phyloP scores from a whole-genome alignment of 768 basidiomycete species.

The Hypholoma sublateritium region DNA sequence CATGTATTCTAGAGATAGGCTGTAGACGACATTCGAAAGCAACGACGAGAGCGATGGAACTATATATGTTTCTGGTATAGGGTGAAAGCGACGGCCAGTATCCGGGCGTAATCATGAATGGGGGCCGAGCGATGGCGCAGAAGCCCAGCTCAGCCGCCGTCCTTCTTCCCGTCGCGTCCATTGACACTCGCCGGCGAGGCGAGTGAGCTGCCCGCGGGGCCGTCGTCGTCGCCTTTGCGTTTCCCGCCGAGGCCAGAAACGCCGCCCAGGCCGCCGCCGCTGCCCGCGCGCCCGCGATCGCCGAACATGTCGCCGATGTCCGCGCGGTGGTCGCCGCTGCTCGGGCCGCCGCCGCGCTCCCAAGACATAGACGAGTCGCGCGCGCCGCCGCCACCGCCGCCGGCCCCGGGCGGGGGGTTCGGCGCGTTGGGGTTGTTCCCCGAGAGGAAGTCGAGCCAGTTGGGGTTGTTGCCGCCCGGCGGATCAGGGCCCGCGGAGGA shows the following conservation, averaged over 20 bases:
- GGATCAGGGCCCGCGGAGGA: conserved; percentile 15
- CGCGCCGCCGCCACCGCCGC: not conserved
- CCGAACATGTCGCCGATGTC: conserved; percentile 14
- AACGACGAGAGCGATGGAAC: no score
- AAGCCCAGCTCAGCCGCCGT: not conserved
- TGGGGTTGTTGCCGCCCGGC: conserved; percentile 9
- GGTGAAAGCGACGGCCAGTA: no score
- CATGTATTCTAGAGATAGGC: no score
- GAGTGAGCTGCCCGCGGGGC: not conserved
- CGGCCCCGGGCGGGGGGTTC: conserved; percentile 3
- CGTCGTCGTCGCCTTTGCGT: conserved; percentile 9
- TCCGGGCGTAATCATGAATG: no score
- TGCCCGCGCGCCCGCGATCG: not conserved
- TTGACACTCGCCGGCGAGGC: conserved; percentile 11
- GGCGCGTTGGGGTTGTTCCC: conserved; percentile 16
- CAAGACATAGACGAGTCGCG: conserved; percentile 26
- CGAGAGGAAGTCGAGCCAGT: conserved; percentile 33
- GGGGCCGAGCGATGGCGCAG: no score
- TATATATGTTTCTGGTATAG: no score
- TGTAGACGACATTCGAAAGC: no score
- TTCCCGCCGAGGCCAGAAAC: conserved; percentile 7
- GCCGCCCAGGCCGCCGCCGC: not conserved
- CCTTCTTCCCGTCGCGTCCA: conserved; percentile 4
- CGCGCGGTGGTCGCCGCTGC: conserved; percentile 7
- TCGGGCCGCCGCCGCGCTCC: conserved; percentile 25